Evolutionary conservation across 2,329 filamentous ascomycete genomes (phyloP).

Genomic region (Colletotrichum orchidophilum): DNA sequence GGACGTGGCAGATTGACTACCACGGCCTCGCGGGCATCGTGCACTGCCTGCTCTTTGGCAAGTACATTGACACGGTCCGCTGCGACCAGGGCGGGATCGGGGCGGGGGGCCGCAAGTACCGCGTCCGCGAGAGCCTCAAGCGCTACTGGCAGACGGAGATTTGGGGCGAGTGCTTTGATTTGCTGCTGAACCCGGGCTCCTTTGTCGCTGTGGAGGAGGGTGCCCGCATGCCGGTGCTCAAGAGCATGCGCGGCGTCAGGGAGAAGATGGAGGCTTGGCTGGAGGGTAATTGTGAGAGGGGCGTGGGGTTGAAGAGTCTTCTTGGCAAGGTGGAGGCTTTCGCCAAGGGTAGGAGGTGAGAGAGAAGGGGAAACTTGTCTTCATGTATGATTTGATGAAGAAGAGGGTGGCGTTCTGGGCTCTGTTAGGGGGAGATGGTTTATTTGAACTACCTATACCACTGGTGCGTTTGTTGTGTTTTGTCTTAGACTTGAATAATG

Average conservation of each 20-base stretch:
- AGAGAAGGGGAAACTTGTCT: too few species aligned
- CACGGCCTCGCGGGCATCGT: slow-evolving; percentile 90
- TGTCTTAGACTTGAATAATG: not conserved
- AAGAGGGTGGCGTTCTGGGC: slow-evolving; percentile 13
- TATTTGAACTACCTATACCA: slow-evolving; percentile 26
- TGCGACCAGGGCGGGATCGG: slow-evolving; percentile 64
- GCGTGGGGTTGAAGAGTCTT: slow-evolving; percentile 75
- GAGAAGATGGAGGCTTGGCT: slow-evolving; percentile 88
- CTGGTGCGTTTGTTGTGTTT: slow-evolving; percentile 14
- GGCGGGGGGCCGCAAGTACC: slow-evolving; percentile 73
- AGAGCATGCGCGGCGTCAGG: slow-evolving; percentile 73
- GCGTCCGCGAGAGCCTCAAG: slow-evolving; percentile 84
- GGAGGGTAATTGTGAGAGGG: slow-evolving; percentile 82
- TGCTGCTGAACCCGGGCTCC: slow-evolving; percentile 83
- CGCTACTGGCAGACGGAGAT: slow-evolving; percentile 96
- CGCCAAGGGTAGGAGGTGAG: slow-evolving; percentile 47
- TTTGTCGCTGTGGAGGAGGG: slow-evolving; percentile 73
- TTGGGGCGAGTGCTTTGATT: slow-evolving; percentile 83
- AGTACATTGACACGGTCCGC: slow-evolving; percentile 86
- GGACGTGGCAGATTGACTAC: slow-evolving; percentile 98
- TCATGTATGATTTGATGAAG: slow-evolving; percentile 16
- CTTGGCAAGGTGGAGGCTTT: slow-evolving; percentile 71
- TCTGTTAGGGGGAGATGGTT: not conserved
- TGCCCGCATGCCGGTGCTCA: slow-evolving; percentile 76
- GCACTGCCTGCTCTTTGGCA: slow-evolving; percentile 90